Evolutionary conservation across 768 basidiomycete species (phyloP).

Genomic region (Kwoniella sp.): DNA sequence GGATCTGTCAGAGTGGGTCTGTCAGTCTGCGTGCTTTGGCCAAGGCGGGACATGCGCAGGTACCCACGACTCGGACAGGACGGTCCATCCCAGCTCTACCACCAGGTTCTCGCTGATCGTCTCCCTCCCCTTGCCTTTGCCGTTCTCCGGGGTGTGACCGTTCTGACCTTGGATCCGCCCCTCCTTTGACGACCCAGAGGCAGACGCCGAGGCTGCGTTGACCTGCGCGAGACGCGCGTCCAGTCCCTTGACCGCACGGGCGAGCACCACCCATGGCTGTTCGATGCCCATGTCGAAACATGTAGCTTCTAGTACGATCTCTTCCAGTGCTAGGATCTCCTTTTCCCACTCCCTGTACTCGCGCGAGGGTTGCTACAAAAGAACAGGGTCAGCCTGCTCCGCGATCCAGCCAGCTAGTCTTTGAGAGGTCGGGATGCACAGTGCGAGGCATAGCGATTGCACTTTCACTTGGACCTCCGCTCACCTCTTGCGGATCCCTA

Average conservation of each 20-base stretch:
- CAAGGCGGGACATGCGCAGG: no score
- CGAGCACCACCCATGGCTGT: constrained; percentile 22
- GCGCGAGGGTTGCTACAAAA: constrained; percentile 8
- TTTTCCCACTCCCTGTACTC: constrained; percentile 29
- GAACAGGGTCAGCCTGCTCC: no score
- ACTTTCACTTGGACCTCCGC: no score
- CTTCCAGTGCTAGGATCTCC: constrained; percentile 39
- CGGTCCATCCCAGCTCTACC: constrained; percentile 19
- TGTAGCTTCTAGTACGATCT: constrained; percentile 41
- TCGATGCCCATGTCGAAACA: constrained; percentile 47
- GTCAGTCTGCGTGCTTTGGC: no score
- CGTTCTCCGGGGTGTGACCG: not conserved
- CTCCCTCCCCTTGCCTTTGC: constrained; percentile 8
- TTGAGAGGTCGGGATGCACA: not conserved
- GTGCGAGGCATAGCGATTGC: not conserved
- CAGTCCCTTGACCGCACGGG: constrained; percentile 10
- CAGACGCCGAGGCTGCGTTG: not conserved
- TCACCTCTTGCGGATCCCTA: constrained; percentile 6
- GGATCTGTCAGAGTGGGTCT: no score
- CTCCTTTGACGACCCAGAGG: not conserved
- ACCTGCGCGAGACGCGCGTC: constrained; percentile 1
- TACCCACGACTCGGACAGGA: constrained; percentile 29
- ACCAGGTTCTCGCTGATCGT: constrained; percentile 15
- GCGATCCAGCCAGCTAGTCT: not conserved
- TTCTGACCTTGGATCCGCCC: not conserved